These are phyloP conservation scores for Raddia distichophylla DNA, from an alignment of 176 grass and related monocot species.

Conservation along the genomic window DNA sequence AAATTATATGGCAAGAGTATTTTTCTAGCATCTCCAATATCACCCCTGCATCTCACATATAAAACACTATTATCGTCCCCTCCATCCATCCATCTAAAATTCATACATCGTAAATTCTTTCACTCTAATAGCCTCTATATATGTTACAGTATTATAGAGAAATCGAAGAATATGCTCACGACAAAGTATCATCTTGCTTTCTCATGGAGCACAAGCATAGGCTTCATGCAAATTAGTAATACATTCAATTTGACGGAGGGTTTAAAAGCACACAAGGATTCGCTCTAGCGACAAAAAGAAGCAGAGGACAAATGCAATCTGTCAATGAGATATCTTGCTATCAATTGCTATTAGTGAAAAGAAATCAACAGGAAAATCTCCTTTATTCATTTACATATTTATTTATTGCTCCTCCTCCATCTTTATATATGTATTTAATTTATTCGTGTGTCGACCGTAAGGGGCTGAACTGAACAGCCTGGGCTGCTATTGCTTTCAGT, in stretches of 20 bases:
- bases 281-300: neutral
- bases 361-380: constrained; percentile 9
- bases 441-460: neutral
- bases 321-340: neutral
- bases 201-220: neutral
- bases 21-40: neutral
- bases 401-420: neutral
- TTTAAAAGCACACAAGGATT: neutral
- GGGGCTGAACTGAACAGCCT: neutral
- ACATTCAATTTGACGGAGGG: rapidly evolving
- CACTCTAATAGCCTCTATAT: too few species aligned
- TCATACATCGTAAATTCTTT: too few species aligned
- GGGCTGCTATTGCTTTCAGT: neutral
- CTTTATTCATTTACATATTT: too few species aligned
- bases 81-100: too few species aligned
- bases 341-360: neutral
- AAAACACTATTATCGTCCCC: too few species aligned
- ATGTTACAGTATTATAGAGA: too few species aligned
- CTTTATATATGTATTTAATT: neutral
- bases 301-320: neutral
- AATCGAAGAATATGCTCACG: too few species aligned
- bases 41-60: too few species aligned
- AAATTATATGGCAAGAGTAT: neutral
- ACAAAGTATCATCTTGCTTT: too few species aligned
- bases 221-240: neutral